Base-by-base conservation (phyloP, 495 filamentous ascomycete genomes). In the Penicillium simplicissimum region DNA sequence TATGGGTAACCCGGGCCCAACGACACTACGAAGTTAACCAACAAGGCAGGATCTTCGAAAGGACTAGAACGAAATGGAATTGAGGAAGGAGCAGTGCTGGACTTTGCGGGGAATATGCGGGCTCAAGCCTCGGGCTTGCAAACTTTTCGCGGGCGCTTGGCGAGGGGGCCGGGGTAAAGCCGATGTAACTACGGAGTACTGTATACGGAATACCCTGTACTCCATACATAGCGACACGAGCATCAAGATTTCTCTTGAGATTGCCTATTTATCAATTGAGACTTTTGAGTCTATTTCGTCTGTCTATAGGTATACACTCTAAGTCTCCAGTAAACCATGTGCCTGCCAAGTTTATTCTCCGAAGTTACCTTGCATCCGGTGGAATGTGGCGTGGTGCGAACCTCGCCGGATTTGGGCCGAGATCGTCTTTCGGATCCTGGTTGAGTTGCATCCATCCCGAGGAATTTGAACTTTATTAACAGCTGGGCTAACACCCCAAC, bases 141-240 rank as follows among this genome's bases (percentile, higher is more conserved):
- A 69, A 67, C 59, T 69, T 69, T 67, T 52, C 48, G 48, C 14
- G n/a, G 47, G 64, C 52, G 61, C 64, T 67, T 67, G 64, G 64
- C 64, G 47, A 60, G 13, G 36, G 48, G 57, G 8, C 45, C 45
- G 23, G 45, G 45, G 45, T 53, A 53, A 53, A 21, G 28, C 28
- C 28, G 28, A 31, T 4, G 28, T 31, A 31, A 31, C 25, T 28
- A 28, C 25, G 25, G 25, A 28, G 25, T 28, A 2, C 25, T n/a
- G n/a, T n/a, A n/a, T n/a, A n/a, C n/a, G n/a, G n/a, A n/a, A n/a
- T n/a, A n/a, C n/a, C n/a, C n/a, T n/a, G n/a, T n/a, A 28, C 25
- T 2, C 2, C 4, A 28, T 4, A 28, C 25, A 28, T 28, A 28
- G 25, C 4, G 25, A 28, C 25, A 28, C 25, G 4, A 31, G 28